phyloP scores from a whole-genome alignment of 2,329 filamentous ascomycete species.

The Alternaria conjuncta region DNA sequence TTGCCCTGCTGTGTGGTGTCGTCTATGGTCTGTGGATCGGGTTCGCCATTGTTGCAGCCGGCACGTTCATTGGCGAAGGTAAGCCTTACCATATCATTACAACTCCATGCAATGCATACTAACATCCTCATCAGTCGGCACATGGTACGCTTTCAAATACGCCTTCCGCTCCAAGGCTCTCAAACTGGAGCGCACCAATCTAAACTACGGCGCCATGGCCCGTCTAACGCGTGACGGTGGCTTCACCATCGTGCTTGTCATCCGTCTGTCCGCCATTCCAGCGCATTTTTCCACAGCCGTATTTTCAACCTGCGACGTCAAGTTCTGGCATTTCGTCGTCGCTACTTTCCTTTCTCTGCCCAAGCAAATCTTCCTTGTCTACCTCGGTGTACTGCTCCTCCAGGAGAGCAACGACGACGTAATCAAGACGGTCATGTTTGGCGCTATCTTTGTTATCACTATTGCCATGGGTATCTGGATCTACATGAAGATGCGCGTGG shows the following conservation, averaged over 20 bases:
- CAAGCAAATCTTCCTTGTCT: conserved; percentile 47
- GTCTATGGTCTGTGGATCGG: conserved; percentile 45
- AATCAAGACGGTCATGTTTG: conserved; percentile 41
- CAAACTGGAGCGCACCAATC: conserved; percentile 44
- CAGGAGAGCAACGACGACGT: conserved; percentile 32
- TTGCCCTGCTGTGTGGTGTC: conserved; percentile 44
- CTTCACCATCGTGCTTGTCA: conserved; percentile 44
- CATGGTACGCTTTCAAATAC: conserved; percentile 46
- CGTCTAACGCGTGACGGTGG: conserved; percentile 44
- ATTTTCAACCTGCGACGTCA: conserved; percentile 47
- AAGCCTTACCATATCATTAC: conserved; percentile 8
- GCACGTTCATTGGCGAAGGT: conserved; percentile 46
- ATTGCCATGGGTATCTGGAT: conserved; percentile 41
- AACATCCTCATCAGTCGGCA: conserved; percentile 33
- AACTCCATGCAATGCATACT: conserved; percentile 2
- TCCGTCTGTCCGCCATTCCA: conserved; percentile 44
- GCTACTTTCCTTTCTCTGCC: conserved; percentile 43
- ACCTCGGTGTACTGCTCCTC: conserved; percentile 42
- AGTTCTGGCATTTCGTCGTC: conserved; percentile 45
- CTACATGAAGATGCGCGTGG: conserved; percentile 41
- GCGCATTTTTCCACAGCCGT: conserved; percentile 46
- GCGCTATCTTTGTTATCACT: conserved; percentile 37
- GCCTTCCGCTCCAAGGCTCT: conserved; percentile 37
- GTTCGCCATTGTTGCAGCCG: conserved; percentile 42
- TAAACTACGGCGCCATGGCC: conserved; percentile 46